Base-by-base conservation (phyloP, 805 yeast genomes). In the Saturnispora dispora region DNA sequence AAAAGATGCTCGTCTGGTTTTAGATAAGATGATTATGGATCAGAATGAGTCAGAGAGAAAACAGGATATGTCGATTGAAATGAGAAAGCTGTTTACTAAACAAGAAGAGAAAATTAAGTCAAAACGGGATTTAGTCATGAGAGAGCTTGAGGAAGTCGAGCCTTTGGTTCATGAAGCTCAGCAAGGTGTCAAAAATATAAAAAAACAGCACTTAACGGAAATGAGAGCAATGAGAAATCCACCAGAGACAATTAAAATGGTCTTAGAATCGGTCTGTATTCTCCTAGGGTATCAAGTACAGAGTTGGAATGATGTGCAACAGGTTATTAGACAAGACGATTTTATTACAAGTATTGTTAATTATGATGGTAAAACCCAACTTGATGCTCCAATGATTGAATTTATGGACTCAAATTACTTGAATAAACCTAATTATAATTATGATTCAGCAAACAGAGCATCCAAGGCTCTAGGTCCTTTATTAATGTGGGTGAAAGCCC, bases 381-480 rank as follows among this genome's bases (percentile, higher is more conserved):
- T 90, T 58, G 69, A 82, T 0, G 63, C 71, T 1, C 76, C 74
- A 4, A 57, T 83, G n/a, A 68, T 88, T 33, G 58, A 67, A 0
- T 71, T 67, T 49, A 79, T 91, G 81, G 81, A 82, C 39, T 56
- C 63, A 1, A 72, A 71, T 2, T 91, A 85, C 59, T 65, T 90
- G 10, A 70, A 82, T 0, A 70, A 81, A 50, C 76, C 81, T 0
- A 83, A 79, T 48, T 90, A 77, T 63, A 87, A 78, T 40, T 84
- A 69, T 58, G 89, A 83, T 46, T 68, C 85, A 0, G 96, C 88
- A 0, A 79, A 85, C 58, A 72, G 97, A 39, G 98, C 98, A 4
- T 85, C 95, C 65, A 88, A 86, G 61, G 97, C 97, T 0, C 88
- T 97, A 69, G 98, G 96, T 0, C 98, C 98, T 0, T 69, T 91